Conservation (phyloP, 305 asterid species). For the Solanum hybrid region DNA sequence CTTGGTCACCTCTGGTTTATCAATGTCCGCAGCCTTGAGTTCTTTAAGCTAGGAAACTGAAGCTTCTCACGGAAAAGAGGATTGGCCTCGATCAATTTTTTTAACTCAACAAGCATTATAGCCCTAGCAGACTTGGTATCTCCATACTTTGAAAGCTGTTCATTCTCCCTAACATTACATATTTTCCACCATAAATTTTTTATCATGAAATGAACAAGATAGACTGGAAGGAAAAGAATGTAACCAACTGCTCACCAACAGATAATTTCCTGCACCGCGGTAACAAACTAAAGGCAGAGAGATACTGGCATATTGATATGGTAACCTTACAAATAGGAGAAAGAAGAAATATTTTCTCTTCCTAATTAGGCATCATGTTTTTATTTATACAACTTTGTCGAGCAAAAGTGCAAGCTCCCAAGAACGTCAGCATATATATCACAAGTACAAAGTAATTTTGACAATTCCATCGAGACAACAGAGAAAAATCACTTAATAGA, state of each 20-base stretch:
- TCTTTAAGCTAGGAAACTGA: slow-evolving; percentile 50
- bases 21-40: slow-evolving; percentile 56
- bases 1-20: slow-evolving; percentile 53
- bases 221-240: neutral
- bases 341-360: neutral
- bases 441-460: neutral
- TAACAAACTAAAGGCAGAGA: neutral
- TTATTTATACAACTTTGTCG: neutral
- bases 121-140: slow-evolving; percentile 59
- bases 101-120: slow-evolving; percentile 48
- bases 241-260: neutral
- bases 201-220: neutral
- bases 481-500: neutral
- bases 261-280: neutral
- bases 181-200: neutral
- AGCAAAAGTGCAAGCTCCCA: neutral
- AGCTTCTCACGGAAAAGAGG: slow-evolving; percentile 64
- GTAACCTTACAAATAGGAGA: neutral
- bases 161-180: slow-evolving; percentile 46
- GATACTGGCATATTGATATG: neutral
- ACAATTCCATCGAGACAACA: neutral
- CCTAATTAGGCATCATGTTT: neutral
- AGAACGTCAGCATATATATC: neutral
- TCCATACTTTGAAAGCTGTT: slow-evolving; percentile 51
- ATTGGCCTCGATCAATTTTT: slow-evolving; percentile 52